Evolutionary conservation across 2,329 filamentous ascomycete genomes (phyloP).

Genomic region (Phaeosphaeria sp.): DNA sequence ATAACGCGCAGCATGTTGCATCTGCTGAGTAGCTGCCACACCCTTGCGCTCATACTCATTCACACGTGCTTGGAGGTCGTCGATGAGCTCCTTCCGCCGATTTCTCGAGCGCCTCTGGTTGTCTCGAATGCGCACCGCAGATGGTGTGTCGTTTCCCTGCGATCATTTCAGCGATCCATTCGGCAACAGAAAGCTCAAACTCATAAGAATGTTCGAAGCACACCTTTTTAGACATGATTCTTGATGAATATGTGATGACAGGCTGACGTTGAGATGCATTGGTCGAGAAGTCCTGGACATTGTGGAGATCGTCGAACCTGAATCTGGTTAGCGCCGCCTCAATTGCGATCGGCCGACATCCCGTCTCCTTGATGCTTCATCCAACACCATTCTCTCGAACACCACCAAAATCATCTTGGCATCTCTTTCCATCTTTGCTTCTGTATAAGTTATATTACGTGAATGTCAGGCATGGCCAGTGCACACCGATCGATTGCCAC

Average conservation of each 20-base stretch:
- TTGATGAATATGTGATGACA: background rate
- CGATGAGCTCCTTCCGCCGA: constrained; percentile 72
- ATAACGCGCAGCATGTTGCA: constrained; percentile 71
- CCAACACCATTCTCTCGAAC: background rate
- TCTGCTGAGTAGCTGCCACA: constrained; percentile 69
- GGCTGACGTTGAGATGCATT: background rate
- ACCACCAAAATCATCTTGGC: too few relatives aligned
- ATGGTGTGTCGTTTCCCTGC: constrained; percentile 38
- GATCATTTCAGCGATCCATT: background rate
- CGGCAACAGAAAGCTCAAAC: too few relatives aligned
- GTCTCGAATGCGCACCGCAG: constrained; percentile 66
- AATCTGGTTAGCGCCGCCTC: background rate
- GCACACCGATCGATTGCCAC: too few relatives aligned
- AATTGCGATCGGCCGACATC: background rate
- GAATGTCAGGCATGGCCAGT: too few relatives aligned
- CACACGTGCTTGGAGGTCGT: constrained; percentile 69
- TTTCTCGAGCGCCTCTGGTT: constrained; percentile 77
- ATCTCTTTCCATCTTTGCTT: too few relatives aligned
- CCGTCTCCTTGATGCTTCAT: background rate
- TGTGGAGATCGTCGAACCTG: background rate
- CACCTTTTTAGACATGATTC: constrained; percentile 28
- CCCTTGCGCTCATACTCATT: constrained; percentile 68
- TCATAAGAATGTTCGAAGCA: background rate
- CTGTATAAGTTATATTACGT: too few relatives aligned
- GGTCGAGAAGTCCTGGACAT: background rate